Evolutionary conservation across 495 filamentous ascomycete genomes (phyloP).

Genomic region (Xylaria scruposa): DNA sequence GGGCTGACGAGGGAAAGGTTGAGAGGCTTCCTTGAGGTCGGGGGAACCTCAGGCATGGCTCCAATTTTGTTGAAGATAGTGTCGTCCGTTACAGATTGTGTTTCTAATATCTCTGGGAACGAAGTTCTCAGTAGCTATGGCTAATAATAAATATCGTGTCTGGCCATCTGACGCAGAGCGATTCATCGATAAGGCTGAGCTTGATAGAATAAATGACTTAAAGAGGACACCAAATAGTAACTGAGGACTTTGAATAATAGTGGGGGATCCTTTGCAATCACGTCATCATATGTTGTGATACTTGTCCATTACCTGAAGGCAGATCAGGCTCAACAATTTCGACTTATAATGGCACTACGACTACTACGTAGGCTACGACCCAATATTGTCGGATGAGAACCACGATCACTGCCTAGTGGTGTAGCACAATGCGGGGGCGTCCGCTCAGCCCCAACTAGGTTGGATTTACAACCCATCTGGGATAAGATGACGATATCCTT

Average conservation of each 20-base stretch:
- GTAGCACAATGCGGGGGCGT: too few relatives aligned
- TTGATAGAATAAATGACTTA: neutral
- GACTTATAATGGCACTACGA: too few relatives aligned
- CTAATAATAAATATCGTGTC: neutral
- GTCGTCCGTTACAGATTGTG: neutral
- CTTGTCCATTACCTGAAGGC: too few relatives aligned
- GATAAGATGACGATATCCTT: too few relatives aligned
- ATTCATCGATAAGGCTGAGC: neutral
- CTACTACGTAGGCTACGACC: too few relatives aligned
- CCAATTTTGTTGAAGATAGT: neutral
- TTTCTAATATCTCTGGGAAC: neutral
- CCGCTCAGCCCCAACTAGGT: too few relatives aligned
- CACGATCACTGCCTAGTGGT: too few relatives aligned
- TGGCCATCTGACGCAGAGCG: neutral
- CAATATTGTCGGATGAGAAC: too few relatives aligned
- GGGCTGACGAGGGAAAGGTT: neutral
- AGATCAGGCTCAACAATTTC: too few relatives aligned
- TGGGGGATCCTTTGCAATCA: neutral
- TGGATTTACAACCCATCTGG: too few relatives aligned
- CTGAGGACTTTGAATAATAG: neutral
- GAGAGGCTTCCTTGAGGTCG: neutral
- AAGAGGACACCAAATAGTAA: neutral
- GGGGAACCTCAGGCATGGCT: neutral
- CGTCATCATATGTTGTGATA: too few relatives aligned
- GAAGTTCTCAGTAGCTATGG: neutral